Conservation (phyloP, 176 grass and related monocot species). For the Areca catechu region DNA sequence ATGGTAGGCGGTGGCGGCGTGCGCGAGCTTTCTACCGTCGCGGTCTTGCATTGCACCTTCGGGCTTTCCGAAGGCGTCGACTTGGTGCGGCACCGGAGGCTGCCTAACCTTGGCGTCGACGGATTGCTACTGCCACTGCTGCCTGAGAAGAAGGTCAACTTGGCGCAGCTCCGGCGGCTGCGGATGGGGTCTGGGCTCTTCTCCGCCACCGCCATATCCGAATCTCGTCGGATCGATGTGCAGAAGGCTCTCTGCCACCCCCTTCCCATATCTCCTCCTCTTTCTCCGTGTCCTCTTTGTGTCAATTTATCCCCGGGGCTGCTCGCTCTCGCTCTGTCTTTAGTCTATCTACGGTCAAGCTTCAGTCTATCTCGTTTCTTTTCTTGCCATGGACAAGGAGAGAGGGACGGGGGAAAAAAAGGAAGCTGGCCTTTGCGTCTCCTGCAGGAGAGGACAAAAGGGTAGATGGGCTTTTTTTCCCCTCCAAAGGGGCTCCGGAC, state of each 20-base stretch:
- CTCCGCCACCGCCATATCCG: conserved; percentile 11
- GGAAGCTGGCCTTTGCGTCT: background rate
- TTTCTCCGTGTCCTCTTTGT: background rate
- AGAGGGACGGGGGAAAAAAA: too few relatives aligned
- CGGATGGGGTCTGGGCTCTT: conserved; percentile 15
- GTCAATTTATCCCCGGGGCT: background rate
- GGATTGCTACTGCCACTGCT: conserved; percentile 2
- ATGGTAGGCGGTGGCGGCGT: conserved; percentile 3
- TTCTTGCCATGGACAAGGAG: too few relatives aligned
- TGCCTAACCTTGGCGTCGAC: conserved; percentile 19
- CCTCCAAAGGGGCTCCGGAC: background rate
- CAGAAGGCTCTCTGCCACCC: conserved; percentile 93
- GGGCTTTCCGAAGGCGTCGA: conserved; percentile 12
- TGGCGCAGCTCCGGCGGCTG: conserved; percentile 24
- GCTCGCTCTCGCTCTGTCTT: background rate
- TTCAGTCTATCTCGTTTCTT: too few relatives aligned
- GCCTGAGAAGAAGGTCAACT: conserved; percentile 69
- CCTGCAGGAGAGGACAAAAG: background rate
- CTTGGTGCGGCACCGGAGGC: conserved; percentile 40
- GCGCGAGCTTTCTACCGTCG: conserved; percentile 2
- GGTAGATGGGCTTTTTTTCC: background rate
- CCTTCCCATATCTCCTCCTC: conserved; percentile 38
- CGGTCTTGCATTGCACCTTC: conserved; percentile 5
- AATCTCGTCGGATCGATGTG: conserved; percentile 63
- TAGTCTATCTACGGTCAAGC: too few relatives aligned